A percentile compares a stretch with the other conserved stretches of the same genome.
Evolutionary conservation across 192 early-diverging fungal genomes (phyloP).

Genomic region (Coemansia aciculifera): DNA sequence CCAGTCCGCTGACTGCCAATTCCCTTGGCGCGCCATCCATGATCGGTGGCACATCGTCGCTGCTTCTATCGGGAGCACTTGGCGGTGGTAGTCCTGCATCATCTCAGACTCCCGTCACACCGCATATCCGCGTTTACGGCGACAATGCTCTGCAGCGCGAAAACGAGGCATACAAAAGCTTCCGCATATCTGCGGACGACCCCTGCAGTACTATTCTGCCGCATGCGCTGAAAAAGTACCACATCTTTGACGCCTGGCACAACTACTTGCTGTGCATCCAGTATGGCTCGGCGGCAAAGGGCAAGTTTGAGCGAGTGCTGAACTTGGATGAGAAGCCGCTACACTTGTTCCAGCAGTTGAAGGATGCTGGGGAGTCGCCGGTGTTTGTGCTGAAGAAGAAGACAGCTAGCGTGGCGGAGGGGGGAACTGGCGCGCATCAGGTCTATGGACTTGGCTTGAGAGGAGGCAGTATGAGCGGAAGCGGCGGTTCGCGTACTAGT

Average conservation of each 20-base stretch:
- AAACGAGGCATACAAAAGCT: slow-evolving; percentile 81
- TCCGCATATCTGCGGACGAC: slow-evolving; percentile 79
- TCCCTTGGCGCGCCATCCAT: not conserved
- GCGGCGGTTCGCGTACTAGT: slow-evolving; percentile 39
- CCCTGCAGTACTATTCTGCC: slow-evolving; percentile 83
- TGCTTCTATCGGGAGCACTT: slow-evolving; percentile 29
- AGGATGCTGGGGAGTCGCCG: slow-evolving; percentile 67
- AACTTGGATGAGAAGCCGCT: slow-evolving; percentile 77
- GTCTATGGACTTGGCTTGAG: slow-evolving; percentile 4
- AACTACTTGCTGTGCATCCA: slow-evolving; percentile 83
- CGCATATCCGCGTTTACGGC: slow-evolving; percentile 80
- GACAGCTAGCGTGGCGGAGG: slow-evolving; percentile 6
- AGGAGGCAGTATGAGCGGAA: slow-evolving; percentile 21
- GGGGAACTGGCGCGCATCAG: not conserved
- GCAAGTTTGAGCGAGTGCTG: slow-evolving; percentile 64
- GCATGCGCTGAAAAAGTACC: slow-evolving; percentile 87
- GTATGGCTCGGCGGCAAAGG: slow-evolving; percentile 57
- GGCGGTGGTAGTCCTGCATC: slow-evolving; percentile 16
- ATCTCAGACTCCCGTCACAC: slow-evolving; percentile 43
- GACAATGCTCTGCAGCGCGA: slow-evolving; percentile 67
- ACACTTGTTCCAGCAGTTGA: slow-evolving; percentile 67
- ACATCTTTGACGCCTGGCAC: slow-evolving; percentile 82
- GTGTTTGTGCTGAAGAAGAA: slow-evolving; percentile 73
- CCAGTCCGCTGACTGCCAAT: not conserved
- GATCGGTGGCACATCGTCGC: slow-evolving; percentile 31